phyloP scores from a whole-genome alignment of 2,329 filamentous ascomycete genomes.

The Claviceps digitariae region DNA sequence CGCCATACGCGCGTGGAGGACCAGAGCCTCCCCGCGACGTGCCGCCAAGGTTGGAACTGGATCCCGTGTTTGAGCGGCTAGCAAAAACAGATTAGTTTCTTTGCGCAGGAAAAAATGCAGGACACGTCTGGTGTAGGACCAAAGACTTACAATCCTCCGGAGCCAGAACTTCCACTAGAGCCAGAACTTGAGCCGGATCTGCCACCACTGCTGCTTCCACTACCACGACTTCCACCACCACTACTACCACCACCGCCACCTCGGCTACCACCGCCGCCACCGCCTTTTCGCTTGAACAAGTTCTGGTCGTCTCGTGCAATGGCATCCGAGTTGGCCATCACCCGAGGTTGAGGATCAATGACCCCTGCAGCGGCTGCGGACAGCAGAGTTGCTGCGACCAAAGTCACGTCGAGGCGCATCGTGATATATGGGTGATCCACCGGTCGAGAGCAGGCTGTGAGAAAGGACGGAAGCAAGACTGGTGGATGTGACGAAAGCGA shows the following conservation, averaged over 20 bases:
- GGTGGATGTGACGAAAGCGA: no score
- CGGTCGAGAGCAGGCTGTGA: neutral
- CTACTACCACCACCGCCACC: constrained; percentile 30
- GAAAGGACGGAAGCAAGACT: neutral
- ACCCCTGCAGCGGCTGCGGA: constrained; percentile 4
- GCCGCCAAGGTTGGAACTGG: constrained; percentile 32
- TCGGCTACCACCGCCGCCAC: constrained; percentile 39
- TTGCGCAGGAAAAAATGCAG: neutral
- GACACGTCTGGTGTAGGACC: no score
- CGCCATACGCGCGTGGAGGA: constrained; percentile 41
- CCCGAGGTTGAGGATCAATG: constrained; percentile 7
- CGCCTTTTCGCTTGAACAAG: constrained; percentile 45
- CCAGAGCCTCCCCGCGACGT: constrained; percentile 45
- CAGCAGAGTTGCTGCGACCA: constrained; percentile 3
- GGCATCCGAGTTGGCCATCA: constrained; percentile 13
- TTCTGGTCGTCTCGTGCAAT: constrained; percentile 23
- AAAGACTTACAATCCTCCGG: constrained; percentile 7
- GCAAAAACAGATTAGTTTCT: neutral
- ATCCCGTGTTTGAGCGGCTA: constrained; percentile 17
- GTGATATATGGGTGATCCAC: neutral
- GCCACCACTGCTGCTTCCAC: constrained; percentile 12
- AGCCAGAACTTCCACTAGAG: constrained; percentile 7
- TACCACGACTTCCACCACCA: constrained; percentile 26
- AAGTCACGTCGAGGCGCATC: constrained; percentile 8
- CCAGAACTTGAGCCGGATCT: constrained; percentile 7